Conservation (phyloP, 768 basidiomycete genomes). For the Trametes cinnabarina region DNA sequence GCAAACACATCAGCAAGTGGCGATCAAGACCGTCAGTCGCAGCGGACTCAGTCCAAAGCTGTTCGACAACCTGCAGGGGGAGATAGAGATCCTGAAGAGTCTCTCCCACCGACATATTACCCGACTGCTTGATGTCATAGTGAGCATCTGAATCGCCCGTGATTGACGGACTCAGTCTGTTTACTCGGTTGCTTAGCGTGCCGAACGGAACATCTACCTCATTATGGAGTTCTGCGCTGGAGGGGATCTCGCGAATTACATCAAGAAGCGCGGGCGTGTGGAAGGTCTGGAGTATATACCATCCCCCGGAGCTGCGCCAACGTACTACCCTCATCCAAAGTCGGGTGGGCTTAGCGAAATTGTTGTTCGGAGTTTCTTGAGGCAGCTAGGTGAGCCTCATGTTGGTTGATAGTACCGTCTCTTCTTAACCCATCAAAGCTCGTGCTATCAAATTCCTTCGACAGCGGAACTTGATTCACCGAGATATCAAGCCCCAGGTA, state of each 20-base stretch:
- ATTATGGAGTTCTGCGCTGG: slow-evolving; percentile 98
- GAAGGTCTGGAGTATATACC: slow-evolving; percentile 85
- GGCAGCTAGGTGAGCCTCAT: slow-evolving; percentile 70
- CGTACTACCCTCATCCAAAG: slow-evolving; percentile 89
- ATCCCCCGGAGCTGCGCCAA: slow-evolving; percentile 60
- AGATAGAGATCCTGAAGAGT: slow-evolving; percentile 94
- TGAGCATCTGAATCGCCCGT: slow-evolving; percentile 35
- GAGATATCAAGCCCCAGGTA: slow-evolving; percentile 96
- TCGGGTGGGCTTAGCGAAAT: slow-evolving; percentile 89
- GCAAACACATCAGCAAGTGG: slow-evolving; percentile 78
- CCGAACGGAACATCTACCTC: slow-evolving; percentile 82
- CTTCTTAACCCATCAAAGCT: slow-evolving; percentile 42
- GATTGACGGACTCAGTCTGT: neutral
- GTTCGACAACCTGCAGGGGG: slow-evolving; percentile 96
- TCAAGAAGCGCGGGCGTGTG: slow-evolving; percentile 95
- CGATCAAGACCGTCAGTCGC: slow-evolving; percentile 92
- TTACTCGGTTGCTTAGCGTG: slow-evolving; percentile 44
- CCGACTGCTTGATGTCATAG: slow-evolving; percentile 88
- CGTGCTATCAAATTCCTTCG: slow-evolving; percentile 92
- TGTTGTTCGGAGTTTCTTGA: slow-evolving; percentile 87
- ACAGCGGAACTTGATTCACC: slow-evolving; percentile 85
- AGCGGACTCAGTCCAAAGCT: slow-evolving; percentile 88
- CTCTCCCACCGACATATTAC: slow-evolving; percentile 94
- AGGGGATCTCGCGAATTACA: slow-evolving; percentile 93
- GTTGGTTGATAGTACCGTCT: neutral